phyloP scores from a whole-genome alignment of 2,329 filamentous ascomycete genomes.

The Rutstroemia sp. region DNA sequence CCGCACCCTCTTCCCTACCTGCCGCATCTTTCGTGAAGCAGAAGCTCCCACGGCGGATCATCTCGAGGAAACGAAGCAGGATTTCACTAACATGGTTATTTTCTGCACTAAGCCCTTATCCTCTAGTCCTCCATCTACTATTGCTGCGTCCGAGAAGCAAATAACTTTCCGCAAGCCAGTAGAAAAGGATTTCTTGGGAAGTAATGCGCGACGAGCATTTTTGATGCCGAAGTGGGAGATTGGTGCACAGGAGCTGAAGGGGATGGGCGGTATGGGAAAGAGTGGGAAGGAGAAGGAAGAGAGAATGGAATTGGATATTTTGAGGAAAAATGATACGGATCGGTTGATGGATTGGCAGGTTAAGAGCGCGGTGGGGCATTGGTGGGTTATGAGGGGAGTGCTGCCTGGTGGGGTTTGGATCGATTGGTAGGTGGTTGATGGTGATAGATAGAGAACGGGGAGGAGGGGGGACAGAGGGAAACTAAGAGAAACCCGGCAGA shows the following conservation, averaged over 20 bases:
- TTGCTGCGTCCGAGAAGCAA: no score
- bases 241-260: constrained; percentile 21
- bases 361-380: constrained; percentile 75
- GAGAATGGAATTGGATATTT: constrained; percentile 36
- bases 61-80: constrained; percentile 43
- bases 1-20: constrained; percentile 73
- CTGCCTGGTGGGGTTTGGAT: constrained; percentile 77
- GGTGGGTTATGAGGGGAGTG: constrained; percentile 84
- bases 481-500: background rate
- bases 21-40: constrained; percentile 82
- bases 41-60: constrained; percentile 42
- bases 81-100: constrained; percentile 95
- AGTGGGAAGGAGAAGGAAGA: constrained; percentile 34
- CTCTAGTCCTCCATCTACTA: constrained; percentile 41
- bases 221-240: constrained; percentile 69
- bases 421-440: constrained; percentile 55
- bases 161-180: constrained; percentile 50
- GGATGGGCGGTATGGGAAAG: background rate
- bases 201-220: constrained; percentile 60
- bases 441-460: no score
- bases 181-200: constrained; percentile 62
- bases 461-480: background rate
- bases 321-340: constrained; percentile 56
- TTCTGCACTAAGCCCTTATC: constrained; percentile 56
- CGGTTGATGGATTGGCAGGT: constrained; percentile 66